phyloP scores from a whole-genome alignment of 257 asterid species.

The Mitragyna speciosa region DNA sequence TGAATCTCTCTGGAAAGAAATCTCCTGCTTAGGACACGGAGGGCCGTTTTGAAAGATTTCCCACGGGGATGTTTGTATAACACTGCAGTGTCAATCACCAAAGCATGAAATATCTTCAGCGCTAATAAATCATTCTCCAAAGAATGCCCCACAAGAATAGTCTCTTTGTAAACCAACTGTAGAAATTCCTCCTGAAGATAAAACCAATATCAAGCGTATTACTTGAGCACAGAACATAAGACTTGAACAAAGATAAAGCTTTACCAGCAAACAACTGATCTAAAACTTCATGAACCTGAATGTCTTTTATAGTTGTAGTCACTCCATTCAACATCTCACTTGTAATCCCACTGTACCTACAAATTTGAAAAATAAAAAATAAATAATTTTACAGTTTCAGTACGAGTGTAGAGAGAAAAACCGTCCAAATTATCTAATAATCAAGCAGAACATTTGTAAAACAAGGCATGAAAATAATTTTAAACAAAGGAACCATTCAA shows the following conservation, averaged over 20 bases:
- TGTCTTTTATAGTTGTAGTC: constrained; percentile 77
- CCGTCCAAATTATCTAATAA: background rate
- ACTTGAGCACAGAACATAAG: background rate
- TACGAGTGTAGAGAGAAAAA: background rate
- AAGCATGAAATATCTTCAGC: constrained; percentile 68
- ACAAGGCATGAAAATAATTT: background rate
- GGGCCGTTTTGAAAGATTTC: constrained; percentile 76
- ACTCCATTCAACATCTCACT: constrained; percentile 70
- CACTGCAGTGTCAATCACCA: constrained; percentile 91
- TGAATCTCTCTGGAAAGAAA: constrained; percentile 84
- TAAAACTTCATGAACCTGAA: constrained; percentile 59
- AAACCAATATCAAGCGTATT: constrained; percentile 18
- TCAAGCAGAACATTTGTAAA: background rate
- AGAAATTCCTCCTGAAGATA: constrained; percentile 74
- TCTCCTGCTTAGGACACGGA: constrained; percentile 74
- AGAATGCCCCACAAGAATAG: constrained; percentile 91
- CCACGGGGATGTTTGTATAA: constrained; percentile 90
- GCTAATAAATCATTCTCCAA: constrained; percentile 91
- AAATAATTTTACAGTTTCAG: constrained; percentile 1
- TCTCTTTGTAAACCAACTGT: constrained; percentile 73
- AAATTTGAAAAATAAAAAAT: constrained; percentile 25
- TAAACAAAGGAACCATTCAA: background rate
- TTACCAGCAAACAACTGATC: constrained; percentile 10
- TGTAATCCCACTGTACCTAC: constrained; percentile 97
- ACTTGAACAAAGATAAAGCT: background rate